Evolutionary conservation across 257 asterid species (phyloP).

Genomic region (Fraxinus americana): DNA sequence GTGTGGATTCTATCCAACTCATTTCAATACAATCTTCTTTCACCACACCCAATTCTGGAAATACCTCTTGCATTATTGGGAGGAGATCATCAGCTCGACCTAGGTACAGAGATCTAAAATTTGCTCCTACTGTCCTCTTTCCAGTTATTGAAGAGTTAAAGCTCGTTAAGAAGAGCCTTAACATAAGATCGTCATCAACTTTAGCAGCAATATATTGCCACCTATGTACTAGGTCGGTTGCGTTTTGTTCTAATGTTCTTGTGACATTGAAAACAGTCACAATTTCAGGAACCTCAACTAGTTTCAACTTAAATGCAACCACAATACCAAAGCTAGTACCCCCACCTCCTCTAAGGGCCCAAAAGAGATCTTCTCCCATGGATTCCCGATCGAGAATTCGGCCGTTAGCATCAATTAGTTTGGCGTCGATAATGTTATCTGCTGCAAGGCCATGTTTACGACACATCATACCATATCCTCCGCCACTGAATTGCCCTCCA

Average conservation of each 20-base stretch:
- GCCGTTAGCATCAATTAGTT: constrained; percentile 29
- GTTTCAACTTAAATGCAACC: constrained; percentile 25
- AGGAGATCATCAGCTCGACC: constrained; percentile 22
- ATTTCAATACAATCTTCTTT: constrained; percentile 26
- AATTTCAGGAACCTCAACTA: constrained; percentile 24
- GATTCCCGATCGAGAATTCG: constrained; percentile 22
- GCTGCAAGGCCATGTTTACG: constrained; percentile 32
- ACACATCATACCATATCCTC: constrained; percentile 44
- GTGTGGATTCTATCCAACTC: constrained; percentile 30
- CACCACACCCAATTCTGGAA: constrained; percentile 25
- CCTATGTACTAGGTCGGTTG: background rate
- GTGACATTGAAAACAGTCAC: constrained; percentile 38
- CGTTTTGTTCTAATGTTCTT: constrained; percentile 22
- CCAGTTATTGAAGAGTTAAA: background rate
- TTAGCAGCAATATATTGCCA: constrained; percentile 1
- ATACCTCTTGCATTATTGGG: constrained; percentile 24
- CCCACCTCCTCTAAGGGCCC: constrained; percentile 42
- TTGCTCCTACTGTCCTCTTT: constrained; percentile 4
- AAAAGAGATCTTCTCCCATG: constrained; percentile 41
- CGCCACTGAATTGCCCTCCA: constrained; percentile 46
- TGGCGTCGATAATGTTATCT: constrained; percentile 36
- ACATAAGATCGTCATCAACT: background rate
- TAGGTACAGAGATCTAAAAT: constrained; percentile 13
- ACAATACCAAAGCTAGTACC: constrained; percentile 37
- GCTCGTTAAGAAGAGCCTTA: background rate